phyloP scores from a whole-genome alignment of 2,329 filamentous ascomycete species.

The Arachnomyces sp. region DNA sequence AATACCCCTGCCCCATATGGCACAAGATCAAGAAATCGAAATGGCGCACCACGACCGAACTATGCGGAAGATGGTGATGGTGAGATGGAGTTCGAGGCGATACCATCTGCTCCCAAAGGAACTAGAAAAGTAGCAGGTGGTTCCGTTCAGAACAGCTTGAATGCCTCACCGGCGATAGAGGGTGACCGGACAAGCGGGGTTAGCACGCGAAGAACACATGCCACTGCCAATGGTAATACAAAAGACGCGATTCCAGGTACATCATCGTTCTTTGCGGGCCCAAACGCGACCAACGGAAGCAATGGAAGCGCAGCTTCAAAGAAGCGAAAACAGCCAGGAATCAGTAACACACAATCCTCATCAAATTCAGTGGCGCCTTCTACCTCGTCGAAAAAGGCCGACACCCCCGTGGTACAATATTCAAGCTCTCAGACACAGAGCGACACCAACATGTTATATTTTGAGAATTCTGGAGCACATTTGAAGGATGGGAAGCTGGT shows the following conservation, averaged over 20 bases:
- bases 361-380: slow-evolving; percentile 17
- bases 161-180: slow-evolving; percentile 27
- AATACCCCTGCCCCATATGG: slow-evolving; percentile 67
- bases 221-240: slow-evolving; percentile 27
- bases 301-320: slow-evolving; percentile 52
- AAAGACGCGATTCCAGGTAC: slow-evolving; percentile 51
- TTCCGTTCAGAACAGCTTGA: slow-evolving; percentile 19
- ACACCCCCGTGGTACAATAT: slow-evolving; percentile 20
- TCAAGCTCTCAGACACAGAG: slow-evolving; percentile 24
- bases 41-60: slow-evolving; percentile 72
- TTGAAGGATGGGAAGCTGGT: slow-evolving; percentile 71
- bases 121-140: slow-evolving; percentile 24
- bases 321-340: slow-evolving; percentile 71
- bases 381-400: slow-evolving; percentile 26
- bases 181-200: slow-evolving; percentile 32
- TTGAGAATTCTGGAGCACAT: slow-evolving; percentile 62
- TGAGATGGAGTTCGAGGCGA: slow-evolving; percentile 76
- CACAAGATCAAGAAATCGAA: slow-evolving; percentile 86
- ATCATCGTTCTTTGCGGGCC: slow-evolving; percentile 50
- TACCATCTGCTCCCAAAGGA: slow-evolving; percentile 23
- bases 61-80: slow-evolving; percentile 92
- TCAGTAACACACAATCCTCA: slow-evolving; percentile 27
- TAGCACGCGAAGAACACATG: slow-evolving; percentile 33
- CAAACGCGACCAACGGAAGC: slow-evolving; percentile 34
- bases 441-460: slow-evolving; percentile 82